These are phyloP conservation scores for Lagenidium giganteum DNA, from an alignment of 352 stramenopile species.

Conservation along the genomic window DNA sequence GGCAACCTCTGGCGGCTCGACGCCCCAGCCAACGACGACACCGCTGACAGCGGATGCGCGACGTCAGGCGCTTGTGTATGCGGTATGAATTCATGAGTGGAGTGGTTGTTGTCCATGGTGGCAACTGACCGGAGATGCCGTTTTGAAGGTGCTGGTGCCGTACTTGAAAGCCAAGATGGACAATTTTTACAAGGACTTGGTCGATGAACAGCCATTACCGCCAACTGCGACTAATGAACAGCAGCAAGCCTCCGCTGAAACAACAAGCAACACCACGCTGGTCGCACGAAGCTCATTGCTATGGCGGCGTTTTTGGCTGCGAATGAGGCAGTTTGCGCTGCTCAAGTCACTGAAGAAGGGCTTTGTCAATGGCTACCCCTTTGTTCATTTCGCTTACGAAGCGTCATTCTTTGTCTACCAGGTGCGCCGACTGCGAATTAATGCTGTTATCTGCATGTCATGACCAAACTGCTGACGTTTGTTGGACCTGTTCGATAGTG, in stretches of 20 bases:
- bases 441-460: not conserved
- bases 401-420: conserved; percentile 79
- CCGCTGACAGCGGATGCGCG: conserved; percentile 37
- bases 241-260: not conserved
- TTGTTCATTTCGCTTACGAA: conserved; percentile 77
- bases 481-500: conserved; percentile 27
- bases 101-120: too few species aligned
- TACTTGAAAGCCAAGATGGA: conserved; percentile 81
- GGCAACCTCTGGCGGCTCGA: not conserved
- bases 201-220: conserved; percentile 19
- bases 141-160: conserved; percentile 50
- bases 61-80: conserved; percentile 53
- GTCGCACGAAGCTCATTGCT: too few species aligned
- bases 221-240: not conserved
- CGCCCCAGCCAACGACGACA: conserved; percentile 14
- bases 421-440: conserved; percentile 14
- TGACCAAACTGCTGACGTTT: not conserved
- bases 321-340: conserved; percentile 38
- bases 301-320: conserved; percentile 30
- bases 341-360: conserved; percentile 42
- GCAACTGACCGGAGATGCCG: too few species aligned
- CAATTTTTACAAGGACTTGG: conserved; percentile 42
- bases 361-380: conserved; percentile 70
- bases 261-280: conserved; percentile 1
- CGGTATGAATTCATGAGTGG: conserved; percentile 16